Evolutionary conservation across 257 asterid species (phyloP).

Genomic region (Solanum arcanum): DNA sequence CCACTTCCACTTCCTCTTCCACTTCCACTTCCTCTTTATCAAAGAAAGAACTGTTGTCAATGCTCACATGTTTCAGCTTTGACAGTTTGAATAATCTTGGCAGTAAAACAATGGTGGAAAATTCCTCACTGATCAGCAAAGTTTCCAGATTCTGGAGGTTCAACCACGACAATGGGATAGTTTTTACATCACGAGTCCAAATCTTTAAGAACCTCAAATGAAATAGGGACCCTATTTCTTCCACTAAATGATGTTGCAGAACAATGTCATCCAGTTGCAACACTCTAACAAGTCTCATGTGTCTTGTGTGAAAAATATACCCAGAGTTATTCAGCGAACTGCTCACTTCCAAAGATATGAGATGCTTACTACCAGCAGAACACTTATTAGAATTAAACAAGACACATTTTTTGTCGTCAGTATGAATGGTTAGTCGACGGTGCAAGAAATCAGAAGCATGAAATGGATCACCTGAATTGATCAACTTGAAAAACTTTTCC

Average conservation of each 20-base stretch:
- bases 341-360: neutral
- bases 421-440: neutral
- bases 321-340: neutral
- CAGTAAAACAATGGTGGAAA: neutral
- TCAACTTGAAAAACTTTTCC: neutral
- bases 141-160: neutral
- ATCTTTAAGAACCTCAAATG: neutral
- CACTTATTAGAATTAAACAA: neutral
- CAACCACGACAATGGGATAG: neutral
- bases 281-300: conserved; percentile 5
- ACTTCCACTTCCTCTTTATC: neutral
- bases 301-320: neutral
- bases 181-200: no score
- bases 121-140: no score
- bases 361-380: neutral
- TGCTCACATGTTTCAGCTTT: neutral
- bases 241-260: neutral
- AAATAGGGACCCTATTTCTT: neutral
- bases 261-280: neutral
- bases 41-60: accelerated
- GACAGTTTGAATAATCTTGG: neutral
- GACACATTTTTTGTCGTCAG: neutral
- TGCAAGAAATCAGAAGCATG: neutral
- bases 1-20: no score
- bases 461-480: neutral